phyloP scores from a whole-genome alignment of 225 moss, liverwort and hornwort genomes.

The Lunularia cruciata region DNA sequence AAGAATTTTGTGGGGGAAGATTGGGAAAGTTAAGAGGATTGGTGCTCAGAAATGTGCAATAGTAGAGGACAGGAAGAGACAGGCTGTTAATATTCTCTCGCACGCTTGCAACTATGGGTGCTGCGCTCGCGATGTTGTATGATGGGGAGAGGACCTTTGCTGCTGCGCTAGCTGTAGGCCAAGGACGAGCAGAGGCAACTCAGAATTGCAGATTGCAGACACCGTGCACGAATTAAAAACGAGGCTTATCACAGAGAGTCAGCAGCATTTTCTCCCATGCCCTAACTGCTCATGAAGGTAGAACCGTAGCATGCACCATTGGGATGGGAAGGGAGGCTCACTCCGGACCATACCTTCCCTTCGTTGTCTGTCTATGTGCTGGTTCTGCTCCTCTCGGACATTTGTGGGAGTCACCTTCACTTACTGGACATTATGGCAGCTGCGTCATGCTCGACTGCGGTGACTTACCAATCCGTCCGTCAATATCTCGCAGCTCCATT shows the following conservation, averaged over 20 bases:
- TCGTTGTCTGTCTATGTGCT: conserved; percentile 1
- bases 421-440: conserved; percentile 14
- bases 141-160: background rate
- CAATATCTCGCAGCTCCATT: too few relatives aligned
- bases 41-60: background rate
- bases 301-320: background rate
- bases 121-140: background rate
- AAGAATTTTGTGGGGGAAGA: background rate
- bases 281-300: background rate
- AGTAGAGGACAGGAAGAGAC: background rate
- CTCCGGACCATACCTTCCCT: background rate
- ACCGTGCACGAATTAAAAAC: conserved; percentile 3
- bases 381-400: background rate
- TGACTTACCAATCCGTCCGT: too few relatives aligned
- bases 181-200: background rate
- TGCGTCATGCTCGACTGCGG: background rate
- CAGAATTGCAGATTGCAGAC: background rate
- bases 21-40: background rate
- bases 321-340: background rate
- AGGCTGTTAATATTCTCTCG: conserved; percentile 14
- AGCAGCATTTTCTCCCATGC: conserved; percentile 13
- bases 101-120: background rate
- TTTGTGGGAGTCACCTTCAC: background rate
- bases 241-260: background rate
- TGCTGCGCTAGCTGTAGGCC: background rate